These are phyloP conservation scores for Aspergillus awamori DNA, from an alignment of 2,329 filamentous ascomycete species.

Conservation along the genomic window DNA sequence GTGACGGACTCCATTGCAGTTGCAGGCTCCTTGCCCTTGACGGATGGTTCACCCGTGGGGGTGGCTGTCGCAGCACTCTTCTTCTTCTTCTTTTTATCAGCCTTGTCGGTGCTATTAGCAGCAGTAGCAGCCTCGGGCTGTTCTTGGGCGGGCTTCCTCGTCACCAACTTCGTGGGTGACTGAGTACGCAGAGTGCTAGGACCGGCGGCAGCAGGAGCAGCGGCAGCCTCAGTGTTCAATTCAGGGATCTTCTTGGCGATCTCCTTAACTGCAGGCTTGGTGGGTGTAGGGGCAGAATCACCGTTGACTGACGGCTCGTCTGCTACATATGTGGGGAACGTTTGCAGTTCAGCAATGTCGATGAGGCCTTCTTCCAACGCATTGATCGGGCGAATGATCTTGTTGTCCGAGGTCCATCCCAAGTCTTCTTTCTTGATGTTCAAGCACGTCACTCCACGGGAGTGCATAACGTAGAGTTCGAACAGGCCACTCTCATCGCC, in stretches of 20 bases:
- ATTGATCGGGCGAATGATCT: conserved; percentile 77
- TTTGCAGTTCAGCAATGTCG: conserved; percentile 69
- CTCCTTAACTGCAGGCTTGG: conserved; percentile 44
- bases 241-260: conserved; percentile 46
- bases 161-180: conserved; percentile 45
- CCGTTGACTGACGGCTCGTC: conserved; percentile 52
- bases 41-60: conserved; percentile 35
- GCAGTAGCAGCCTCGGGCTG: conserved; percentile 29
- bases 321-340: conserved; percentile 46
- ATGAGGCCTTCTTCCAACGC: conserved; percentile 75
- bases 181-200: conserved; percentile 32
- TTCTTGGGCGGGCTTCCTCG: conserved; percentile 46
- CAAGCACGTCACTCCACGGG: conserved; percentile 90
- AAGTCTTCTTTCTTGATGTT: conserved; percentile 85
- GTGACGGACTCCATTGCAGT: conserved; percentile 19
- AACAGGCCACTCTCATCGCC: conserved; percentile 74
- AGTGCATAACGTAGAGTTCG: conserved; percentile 96
- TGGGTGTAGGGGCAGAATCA: conserved; percentile 39
- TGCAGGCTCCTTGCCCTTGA: conserved; percentile 48
- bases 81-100: conserved; percentile 74
- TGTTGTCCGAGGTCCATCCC: conserved; percentile 89
- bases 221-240: conserved; percentile 27
- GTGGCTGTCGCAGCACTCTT: conserved; percentile 41
- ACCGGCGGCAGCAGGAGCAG: conserved; percentile 12
- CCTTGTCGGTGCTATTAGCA: conserved; percentile 54